Evolutionary conservation across 2,329 filamentous ascomycete species (phyloP), one percentile per base, ranked within the genome.

Genomic region (Blastomyces percursus): DNA sequence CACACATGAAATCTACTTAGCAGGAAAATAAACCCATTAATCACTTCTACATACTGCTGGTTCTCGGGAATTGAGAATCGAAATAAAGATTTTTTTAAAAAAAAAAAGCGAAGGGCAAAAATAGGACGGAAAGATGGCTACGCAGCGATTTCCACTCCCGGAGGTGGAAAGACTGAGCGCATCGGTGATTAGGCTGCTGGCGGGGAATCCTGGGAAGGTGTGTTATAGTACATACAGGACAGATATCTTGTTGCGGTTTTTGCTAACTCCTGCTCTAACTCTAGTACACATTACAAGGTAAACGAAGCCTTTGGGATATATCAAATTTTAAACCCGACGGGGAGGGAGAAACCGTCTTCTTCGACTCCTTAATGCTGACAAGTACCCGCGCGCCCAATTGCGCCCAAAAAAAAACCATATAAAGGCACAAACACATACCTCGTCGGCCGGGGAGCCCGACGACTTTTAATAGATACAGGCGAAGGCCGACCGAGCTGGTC

Each of bases 391-490:
- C 38, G 19, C 11, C 38, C 21, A 54, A 61, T 38, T 40, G 9
- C 16, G 48, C 48, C 44, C 1, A 24, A 54, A 32, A 19, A 55
- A 35, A 21, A 38, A n/a, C 6, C 4, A 44, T 19, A 44, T 44
- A 44, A 6, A 83, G 81, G 91, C 65, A 96, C 94, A 68, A 99
- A 99, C 75, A 99, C 94, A 42, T 99, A 99, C 74, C 82, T 99
- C 21, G 71, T 99, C 64, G 94, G 94, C 63, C 86, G 83, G 7
- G 93, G 92, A 3, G 73, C 78, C 6, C 76, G 78, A 7, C 86
- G 94, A 11, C 81, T 97, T 63, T 83, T 99, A 27, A 85, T 99
- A 70, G 94, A 99, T 76, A 96, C 92, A 0, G 94, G 89, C 58
- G 88, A 96, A 74, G 94, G 93, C 56, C 83, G 80, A 63, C 83